Conservation (phyloP, 169 alveolate species). For the Amoebophrya sp. region DNA sequence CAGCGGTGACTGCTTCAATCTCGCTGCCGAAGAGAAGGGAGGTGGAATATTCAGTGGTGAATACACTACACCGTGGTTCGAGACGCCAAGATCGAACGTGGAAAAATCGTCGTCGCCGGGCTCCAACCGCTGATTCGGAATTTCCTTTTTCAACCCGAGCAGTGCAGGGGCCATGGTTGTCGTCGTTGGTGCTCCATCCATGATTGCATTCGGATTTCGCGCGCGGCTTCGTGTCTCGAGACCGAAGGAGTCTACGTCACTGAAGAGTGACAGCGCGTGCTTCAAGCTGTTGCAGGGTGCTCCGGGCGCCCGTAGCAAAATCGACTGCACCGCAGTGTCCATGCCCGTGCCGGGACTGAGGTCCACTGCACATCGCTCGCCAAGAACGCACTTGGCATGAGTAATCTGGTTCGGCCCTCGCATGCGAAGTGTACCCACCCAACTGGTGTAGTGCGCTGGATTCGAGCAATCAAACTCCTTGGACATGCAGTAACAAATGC, state of each 20-base stretch:
- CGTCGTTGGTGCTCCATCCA: too few relatives aligned
- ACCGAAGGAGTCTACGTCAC: neutral
- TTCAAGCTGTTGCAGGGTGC: neutral
- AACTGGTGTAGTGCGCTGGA: neutral
- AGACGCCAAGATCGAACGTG: neutral
- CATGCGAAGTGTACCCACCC: neutral
- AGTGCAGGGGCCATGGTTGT: too few relatives aligned
- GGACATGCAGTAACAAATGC: neutral
- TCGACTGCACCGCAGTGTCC: neutral
- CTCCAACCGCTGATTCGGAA: too few relatives aligned
- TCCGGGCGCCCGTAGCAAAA: neutral
- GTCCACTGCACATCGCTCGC: constrained; percentile 15
- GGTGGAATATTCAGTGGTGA: neutral
- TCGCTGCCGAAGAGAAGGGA: neutral
- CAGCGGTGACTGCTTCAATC: neutral
- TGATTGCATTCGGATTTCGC: neutral
- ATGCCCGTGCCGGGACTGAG: constrained; percentile 2
- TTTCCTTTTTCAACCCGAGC: neutral
- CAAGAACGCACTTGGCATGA: constrained; percentile 11
- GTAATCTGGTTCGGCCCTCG: neutral
- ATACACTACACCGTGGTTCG: neutral
- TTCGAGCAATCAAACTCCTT: constrained; percentile 14
- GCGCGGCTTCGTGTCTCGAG: neutral
- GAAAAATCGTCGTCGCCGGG: neutral
- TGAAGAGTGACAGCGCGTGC: neutral